These are phyloP conservation scores for Sporothrix dimorphospora DNA, from an alignment of 2,329 filamentous ascomycete genomes.

Conservation along the genomic window DNA sequence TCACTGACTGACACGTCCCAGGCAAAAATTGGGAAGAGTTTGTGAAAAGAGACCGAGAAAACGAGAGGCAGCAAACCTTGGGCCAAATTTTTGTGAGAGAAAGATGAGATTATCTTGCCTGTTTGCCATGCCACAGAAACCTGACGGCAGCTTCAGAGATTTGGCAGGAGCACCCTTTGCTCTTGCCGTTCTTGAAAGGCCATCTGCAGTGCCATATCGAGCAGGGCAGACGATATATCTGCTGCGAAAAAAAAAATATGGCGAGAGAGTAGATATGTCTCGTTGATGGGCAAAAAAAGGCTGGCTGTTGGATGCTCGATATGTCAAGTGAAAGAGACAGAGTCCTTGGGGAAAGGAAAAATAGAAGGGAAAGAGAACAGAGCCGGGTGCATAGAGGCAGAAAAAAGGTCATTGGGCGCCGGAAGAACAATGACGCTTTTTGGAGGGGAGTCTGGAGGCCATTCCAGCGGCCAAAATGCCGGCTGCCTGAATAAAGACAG, in stretches of 20 bases:
- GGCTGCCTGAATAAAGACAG: slow-evolving; percentile 3
- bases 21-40: slow-evolving; percentile 6
- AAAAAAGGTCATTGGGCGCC: slow-evolving; percentile 16
- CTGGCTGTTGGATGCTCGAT: neutral
- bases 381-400: neutral
- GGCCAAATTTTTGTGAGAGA: neutral
- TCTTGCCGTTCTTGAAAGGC: neutral
- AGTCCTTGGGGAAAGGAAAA: slow-evolving; percentile 12
- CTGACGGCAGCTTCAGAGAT: neutral
- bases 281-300: slow-evolving; percentile 7
- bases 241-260: neutral
- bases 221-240: neutral
- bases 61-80: slow-evolving; percentile 1
- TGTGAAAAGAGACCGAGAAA: neutral
- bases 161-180: neutral
- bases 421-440: slow-evolving; percentile 23
- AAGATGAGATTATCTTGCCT: neutral
- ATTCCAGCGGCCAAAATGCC: neutral
- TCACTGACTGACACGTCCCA: neutral
- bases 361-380: slow-evolving; percentile 20
- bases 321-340: neutral
- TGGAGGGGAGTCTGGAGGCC: slow-evolving; percentile 2
- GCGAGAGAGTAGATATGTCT: neutral
- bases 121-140: neutral
- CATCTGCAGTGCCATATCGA: neutral